These are phyloP conservation scores for Zygnema circumcarinatum DNA, from an alignment of 139 green algal species.

Conservation along the genomic window DNA sequence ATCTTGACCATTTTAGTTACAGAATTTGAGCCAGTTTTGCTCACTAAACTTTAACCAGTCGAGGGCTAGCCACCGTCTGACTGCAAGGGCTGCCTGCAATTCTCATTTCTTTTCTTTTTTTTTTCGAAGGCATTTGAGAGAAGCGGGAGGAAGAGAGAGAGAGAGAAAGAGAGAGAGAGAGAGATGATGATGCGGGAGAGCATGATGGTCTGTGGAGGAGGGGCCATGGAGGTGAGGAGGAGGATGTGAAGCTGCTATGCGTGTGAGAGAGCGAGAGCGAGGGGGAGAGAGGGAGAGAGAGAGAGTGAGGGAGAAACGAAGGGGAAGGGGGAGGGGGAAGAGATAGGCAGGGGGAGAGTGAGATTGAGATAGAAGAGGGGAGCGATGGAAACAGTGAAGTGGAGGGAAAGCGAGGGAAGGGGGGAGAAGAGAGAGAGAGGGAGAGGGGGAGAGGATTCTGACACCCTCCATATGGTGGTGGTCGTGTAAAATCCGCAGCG, in stretches of 20 bases:
- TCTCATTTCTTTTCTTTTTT: too few species aligned
- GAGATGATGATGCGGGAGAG: too few species aligned
- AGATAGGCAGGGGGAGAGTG: neutral
- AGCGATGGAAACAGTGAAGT: neutral
- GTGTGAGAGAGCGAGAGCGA: neutral
- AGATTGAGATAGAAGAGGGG: neutral
- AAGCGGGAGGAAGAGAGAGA: neutral
- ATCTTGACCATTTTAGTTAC: too few species aligned
- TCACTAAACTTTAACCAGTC: too few species aligned
- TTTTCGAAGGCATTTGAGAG: neutral
- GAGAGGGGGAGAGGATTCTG: neutral
- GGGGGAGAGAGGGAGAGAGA: neutral
- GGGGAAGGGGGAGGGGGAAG: neutral
- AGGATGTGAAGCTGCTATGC: too few species aligned
- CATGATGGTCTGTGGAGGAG: too few species aligned
- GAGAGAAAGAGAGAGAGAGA: neutral
- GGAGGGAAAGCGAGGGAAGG: neutral
- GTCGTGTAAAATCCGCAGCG: too few species aligned
- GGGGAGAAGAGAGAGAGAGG: constrained; percentile 11
- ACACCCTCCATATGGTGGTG: too few species aligned
- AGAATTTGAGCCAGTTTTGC: too few species aligned
- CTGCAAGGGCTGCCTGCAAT: too few species aligned
- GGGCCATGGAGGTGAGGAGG: too few species aligned
- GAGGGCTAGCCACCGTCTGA: too few species aligned
- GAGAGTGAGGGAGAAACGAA: neutral